Conservation (phyloP, 2,329 filamentous ascomycete species). For the Cordyceps cateniannulata region DNA sequence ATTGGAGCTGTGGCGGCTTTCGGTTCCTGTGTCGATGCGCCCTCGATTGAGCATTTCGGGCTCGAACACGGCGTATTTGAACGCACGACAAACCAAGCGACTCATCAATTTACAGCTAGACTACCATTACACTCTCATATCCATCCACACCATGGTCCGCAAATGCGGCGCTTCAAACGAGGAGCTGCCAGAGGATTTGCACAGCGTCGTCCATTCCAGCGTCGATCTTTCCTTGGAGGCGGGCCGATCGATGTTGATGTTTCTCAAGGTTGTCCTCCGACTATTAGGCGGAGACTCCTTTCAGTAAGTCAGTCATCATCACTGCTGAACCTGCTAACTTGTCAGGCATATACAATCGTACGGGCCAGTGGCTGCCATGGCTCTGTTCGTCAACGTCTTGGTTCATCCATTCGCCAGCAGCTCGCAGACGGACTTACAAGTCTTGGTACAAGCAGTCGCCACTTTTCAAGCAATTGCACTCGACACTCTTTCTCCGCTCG, state of each 20-base stretch:
- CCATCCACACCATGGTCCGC: constrained; percentile 17
- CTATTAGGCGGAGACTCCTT: background rate
- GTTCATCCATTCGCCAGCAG: constrained; percentile 2
- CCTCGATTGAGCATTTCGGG: constrained; percentile 2
- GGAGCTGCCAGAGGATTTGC: constrained; percentile 16
- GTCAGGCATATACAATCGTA: constrained; percentile 11
- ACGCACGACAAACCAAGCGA: background rate
- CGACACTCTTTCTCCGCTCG: background rate
- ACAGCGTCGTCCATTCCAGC: constrained; percentile 20
- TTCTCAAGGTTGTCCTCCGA: constrained; percentile 1
- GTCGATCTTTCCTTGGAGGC: constrained; percentile 19
- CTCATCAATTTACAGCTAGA: constrained; percentile 16
- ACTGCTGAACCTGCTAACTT: background rate
- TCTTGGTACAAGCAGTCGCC: background rate
- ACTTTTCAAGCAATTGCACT: constrained; percentile 4
- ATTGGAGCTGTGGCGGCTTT: constrained; percentile 27
- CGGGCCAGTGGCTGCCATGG: constrained; percentile 12
- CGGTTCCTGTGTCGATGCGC: constrained; percentile 15
- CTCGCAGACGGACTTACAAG: constrained; percentile 18
- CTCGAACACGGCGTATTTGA: background rate
- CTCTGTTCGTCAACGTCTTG: constrained; percentile 14
- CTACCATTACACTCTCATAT: constrained; percentile 16
- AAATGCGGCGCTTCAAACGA: constrained; percentile 13
- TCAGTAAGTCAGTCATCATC: background rate
- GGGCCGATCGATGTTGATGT: constrained; percentile 17